Base-by-base conservation (phyloP, 768 basidiomycete genomes). In the Xanthoconium purpureum region DNA sequence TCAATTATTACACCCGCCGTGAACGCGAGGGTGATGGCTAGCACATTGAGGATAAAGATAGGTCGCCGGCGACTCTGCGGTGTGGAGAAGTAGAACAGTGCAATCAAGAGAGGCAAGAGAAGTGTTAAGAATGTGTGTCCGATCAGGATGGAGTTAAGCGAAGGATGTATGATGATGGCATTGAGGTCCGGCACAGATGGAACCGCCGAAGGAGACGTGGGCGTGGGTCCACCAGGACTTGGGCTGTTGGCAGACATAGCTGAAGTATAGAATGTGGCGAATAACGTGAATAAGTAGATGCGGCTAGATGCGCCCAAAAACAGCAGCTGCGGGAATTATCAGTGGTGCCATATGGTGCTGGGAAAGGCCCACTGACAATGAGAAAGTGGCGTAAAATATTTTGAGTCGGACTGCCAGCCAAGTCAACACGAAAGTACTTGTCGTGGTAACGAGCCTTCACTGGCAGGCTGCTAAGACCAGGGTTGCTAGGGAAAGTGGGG, bases 41-140 rank as follows among this genome's bases (percentile, higher is more conserved):
- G 30, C 3, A 69, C 61, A 35, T 71, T 73, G 46, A 71, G 66
- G 17, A 66, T 59, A 43, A 73, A 71, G 36, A 71, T 69, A 1
- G 69, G 63, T 11, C 60, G 61, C 6, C 60, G 36, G 18, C 71
- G 65, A 18, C 67, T 60, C 35, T 60, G 53, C 0, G 62, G 55
- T 5, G 63, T 71, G 7, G 71, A 73, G 29, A 64, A 71, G 50
- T 69, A 67, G 53, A 71, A 67, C 37, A 71, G 32, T 13, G 71
- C 70, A 10, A 67, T 56, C 10, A 71, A 45, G 55, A 71, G 71
- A 35, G 70, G 66, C 2, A 71, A n/a, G 6, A 71, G 68, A 13
- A 73, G 62, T 4, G 67, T 61, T 33, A 68, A 51, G 50, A 74
- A 70, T 0, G 70, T 65, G 37, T 72, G 68, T 1, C 62, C 63